Percentiles rank a stretch among this genome's conserved stretches.
phyloP scores from a whole-genome alignment of 1,284 basidiomycete genomes.

The Boletellus deceptivus region DNA sequence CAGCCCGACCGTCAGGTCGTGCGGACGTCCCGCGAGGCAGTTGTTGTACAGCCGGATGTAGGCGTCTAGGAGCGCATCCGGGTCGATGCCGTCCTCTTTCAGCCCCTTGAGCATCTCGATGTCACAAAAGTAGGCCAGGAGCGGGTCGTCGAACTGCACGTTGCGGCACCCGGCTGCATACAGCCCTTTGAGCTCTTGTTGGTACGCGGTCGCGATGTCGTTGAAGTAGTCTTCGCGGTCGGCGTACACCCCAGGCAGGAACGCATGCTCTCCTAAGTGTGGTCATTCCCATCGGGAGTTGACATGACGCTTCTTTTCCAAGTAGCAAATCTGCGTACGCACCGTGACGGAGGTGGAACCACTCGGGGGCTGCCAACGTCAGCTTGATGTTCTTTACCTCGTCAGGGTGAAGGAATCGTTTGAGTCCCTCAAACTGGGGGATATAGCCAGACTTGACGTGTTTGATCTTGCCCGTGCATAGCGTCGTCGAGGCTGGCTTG shows the following conservation, averaged over 20 bases:
- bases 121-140: conserved; percentile 66
- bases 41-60: conserved; percentile 74
- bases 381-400: conserved; percentile 70
- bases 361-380: conserved; percentile 71
- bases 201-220: conserved; percentile 69
- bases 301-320: conserved; percentile 50
- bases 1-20: conserved; percentile 65
- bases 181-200: conserved; percentile 67
- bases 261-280: conserved; percentile 24
- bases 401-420: conserved; percentile 52
- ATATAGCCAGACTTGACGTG: conserved; percentile 63
- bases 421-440: conserved; percentile 58
- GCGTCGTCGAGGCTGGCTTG: conserved; percentile 44
- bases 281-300: conserved; percentile 31
- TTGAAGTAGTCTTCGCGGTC: conserved; percentile 66
- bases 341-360: conserved; percentile 75
- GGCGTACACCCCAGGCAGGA: conserved; percentile 15
- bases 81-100: conserved; percentile 57
- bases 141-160: conserved; percentile 76
- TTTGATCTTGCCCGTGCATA: conserved; percentile 59
- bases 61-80: conserved; percentile 60
- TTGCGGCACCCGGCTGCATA: conserved; percentile 73
- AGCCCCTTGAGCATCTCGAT: conserved; percentile 62
- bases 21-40: conserved; percentile 55
- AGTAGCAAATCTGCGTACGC: conserved; percentile 49